Percentiles rank a stretch among this genome's conserved stretches.
Conservation (phyloP, 306 rosid genomes). For the Trichosanthes truncata region DNA sequence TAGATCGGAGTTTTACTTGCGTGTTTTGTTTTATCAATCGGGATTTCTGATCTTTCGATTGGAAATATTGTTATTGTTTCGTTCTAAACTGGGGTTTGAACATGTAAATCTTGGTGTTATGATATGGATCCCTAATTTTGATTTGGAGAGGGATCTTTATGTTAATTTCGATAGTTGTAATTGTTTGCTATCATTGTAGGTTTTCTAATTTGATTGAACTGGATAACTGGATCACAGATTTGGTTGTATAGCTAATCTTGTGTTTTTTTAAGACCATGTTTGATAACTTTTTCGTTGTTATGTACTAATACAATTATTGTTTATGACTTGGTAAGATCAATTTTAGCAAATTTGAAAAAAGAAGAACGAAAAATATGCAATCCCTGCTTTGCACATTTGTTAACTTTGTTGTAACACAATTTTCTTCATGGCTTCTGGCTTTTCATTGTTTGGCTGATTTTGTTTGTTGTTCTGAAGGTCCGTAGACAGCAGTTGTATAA, state of each 20-base stretch:
- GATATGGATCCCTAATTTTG: not conserved
- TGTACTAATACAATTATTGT: not conserved
- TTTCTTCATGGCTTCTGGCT: not conserved
- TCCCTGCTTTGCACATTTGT: not conserved
- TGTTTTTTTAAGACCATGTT: not conserved
- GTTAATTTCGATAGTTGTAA: not conserved
- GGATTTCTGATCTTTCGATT: not conserved
- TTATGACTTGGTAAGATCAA: not conserved
- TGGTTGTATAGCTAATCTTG: not conserved
- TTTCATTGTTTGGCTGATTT: not conserved
- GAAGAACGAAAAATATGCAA: not conserved
- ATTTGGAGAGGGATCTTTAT: not conserved
- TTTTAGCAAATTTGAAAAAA: not conserved
- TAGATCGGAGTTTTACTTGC: not conserved
- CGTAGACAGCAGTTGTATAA: not conserved
- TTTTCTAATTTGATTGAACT: not conserved
- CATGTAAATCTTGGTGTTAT: not conserved
- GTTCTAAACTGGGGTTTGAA: not conserved
- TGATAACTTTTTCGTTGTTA: not conserved
- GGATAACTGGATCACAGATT: not conserved
- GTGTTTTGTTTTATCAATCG: not conserved
- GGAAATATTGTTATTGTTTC: not conserved
- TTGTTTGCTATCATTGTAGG: not conserved
- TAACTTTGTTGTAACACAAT: not conserved
- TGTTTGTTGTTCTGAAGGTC: slow-evolving; percentile 1